phyloP scores from a whole-genome alignment of 352 stramenopile genomes.

The Globisporangium acanthophoron region DNA sequence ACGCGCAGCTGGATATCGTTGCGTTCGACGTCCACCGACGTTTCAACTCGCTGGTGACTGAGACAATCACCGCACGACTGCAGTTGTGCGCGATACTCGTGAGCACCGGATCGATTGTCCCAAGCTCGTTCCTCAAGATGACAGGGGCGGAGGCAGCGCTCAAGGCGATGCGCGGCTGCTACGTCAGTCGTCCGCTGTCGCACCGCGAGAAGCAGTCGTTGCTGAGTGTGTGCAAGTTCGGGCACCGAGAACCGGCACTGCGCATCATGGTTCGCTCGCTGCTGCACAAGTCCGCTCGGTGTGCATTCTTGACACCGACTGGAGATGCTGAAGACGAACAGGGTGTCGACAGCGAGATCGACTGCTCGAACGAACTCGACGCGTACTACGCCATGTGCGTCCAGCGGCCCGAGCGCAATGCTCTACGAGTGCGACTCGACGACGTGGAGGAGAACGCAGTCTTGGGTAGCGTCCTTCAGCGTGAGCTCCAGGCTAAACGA shows the following conservation, averaged over 20 bases:
- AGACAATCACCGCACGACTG: conserved; percentile 30
- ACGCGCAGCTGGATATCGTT: too few relatives aligned
- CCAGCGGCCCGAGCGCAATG: conserved; percentile 17
- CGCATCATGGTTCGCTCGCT: conserved; percentile 26
- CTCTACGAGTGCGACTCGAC: conserved; percentile 17
- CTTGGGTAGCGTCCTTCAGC: too few relatives aligned
- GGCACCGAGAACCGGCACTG: conserved; percentile 36
- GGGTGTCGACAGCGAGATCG: neutral
- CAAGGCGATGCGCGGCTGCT: conserved; percentile 32
- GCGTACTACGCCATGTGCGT: conserved; percentile 3
- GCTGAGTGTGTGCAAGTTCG: conserved; percentile 19
- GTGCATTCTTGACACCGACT: conserved; percentile 30
- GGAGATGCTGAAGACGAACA: neutral
- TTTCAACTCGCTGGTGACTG: conserved; percentile 23
- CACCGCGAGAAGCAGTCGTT: conserved; percentile 18
- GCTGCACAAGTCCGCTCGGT: conserved; percentile 17
- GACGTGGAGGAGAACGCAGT: conserved; percentile 11
- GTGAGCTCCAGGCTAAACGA: too few relatives aligned
- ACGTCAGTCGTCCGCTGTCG: conserved; percentile 26
- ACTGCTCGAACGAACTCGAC: conserved; percentile 18
- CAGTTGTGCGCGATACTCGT: conserved; percentile 35
- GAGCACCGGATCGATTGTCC: conserved; percentile 20
- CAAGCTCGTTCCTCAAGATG: conserved; percentile 24
- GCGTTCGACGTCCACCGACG: conserved; percentile 29
- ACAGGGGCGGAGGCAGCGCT: conserved; percentile 40